Evolutionary conservation across 208 protist genomes (phyloP).

Genomic region (Leishmania lainsoni): DNA sequence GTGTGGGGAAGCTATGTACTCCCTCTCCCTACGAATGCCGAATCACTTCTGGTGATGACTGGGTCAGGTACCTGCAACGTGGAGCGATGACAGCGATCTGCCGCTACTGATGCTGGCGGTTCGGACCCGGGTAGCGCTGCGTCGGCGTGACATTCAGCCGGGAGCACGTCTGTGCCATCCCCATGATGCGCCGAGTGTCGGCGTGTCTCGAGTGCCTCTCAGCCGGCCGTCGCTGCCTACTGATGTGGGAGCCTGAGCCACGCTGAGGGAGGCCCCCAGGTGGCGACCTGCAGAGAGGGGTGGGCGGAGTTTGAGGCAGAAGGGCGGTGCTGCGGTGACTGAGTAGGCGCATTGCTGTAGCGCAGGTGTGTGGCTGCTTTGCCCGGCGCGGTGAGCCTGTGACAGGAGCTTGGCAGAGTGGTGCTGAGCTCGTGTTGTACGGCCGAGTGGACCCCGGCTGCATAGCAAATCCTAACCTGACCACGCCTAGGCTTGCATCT

Average conservation of each 20-base stretch:
- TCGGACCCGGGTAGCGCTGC: not conserved
- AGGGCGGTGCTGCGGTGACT: not conserved
- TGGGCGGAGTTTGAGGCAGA: not conserved
- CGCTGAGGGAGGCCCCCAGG: too few species aligned
- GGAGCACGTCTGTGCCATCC: not conserved
- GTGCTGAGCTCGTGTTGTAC: not conserved
- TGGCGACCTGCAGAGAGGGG: too few species aligned
- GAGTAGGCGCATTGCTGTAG: not conserved
- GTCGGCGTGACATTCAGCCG: not conserved
- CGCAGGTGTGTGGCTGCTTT: not conserved
- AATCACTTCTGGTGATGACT: not conserved
- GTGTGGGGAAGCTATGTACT: not conserved
- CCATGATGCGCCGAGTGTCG: too few species aligned
- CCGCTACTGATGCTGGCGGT: not conserved
- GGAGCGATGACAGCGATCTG: not conserved
- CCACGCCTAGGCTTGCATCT: not conserved
- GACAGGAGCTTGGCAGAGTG: not conserved
- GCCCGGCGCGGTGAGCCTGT: not conserved
- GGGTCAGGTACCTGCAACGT: not conserved
- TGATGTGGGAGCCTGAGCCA: too few species aligned
- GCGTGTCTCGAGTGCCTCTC: too few species aligned
- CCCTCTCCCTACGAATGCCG: not conserved
- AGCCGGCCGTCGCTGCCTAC: too few species aligned
- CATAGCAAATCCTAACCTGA: not conserved
- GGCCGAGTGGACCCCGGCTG: not conserved